Base-by-base conservation (phyloP, 2,329 filamentous ascomycete genomes). In the Arthroderma sp. region DNA sequence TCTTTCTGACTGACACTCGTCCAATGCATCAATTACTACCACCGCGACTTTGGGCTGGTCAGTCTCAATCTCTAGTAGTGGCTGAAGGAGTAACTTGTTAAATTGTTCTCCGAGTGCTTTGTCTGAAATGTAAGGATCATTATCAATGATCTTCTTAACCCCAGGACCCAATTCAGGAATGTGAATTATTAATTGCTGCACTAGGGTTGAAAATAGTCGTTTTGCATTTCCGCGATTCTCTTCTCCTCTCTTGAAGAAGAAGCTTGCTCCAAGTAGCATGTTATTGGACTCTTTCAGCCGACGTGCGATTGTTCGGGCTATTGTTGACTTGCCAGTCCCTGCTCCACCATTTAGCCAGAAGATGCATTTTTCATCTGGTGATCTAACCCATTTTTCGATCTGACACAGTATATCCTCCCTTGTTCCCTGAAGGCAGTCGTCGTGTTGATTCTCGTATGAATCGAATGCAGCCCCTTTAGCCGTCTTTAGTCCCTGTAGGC, bases 311-410 rank as follows among this genome's bases (percentile, higher is more conserved):
- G 41, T 47, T 22, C 37, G 36, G 5, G 45, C 11, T 2, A 47
- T 43, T 3, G 41, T 44, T 2, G 45, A 47, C 32, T 47, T 47
- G 30, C 41, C 45, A n/a, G 45, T 43, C 3, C 61, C 61, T 32
- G 59, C 57, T 52, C 57, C 53, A 6, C 60, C 60, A 33, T 49
- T 53, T n/a, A 62, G 44, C 59, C 57, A 61, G 47, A 55, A 61
- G 4, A 63, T 57, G 22, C 36, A 37, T 36, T 47, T 43, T 6
- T 36, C 44, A 11, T 49, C 22, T 27, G 29, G 31, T 4, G 44
- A 36, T 6, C 50, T 34, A 4, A 36, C 46, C 52, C 52, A 57
- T 22, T 51, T 32, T 28, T 47, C 37, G 10, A 59, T 55, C 31
- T 56, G 31, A 5, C 43, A 15, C 7, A 54, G 52, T 38, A 58